Evolutionary conservation across 108 stramenopile genomes (phyloP).

Genomic region (Bacterosira constricta): DNA sequence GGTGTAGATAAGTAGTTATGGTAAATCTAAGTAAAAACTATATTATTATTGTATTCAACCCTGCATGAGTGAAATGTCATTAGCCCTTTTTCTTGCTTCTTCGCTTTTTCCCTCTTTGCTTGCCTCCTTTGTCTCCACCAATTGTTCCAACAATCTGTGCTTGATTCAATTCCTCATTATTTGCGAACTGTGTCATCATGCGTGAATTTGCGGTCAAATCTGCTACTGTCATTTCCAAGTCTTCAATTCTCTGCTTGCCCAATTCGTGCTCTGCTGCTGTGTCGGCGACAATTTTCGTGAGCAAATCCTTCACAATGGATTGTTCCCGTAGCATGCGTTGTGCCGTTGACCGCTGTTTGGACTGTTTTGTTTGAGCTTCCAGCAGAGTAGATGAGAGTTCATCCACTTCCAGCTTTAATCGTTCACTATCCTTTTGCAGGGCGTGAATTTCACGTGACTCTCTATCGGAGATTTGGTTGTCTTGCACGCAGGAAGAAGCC

Average conservation of each 20-base stretch:
- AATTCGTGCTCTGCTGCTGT: constrained; percentile 44
- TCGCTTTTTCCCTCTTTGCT: constrained; percentile 40
- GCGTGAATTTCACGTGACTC: constrained; percentile 56
- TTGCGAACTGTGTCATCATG: constrained; percentile 72
- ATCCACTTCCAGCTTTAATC: constrained; percentile 54
- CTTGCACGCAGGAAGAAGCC: constrained; percentile 58
- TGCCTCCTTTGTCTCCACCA: constrained; percentile 23
- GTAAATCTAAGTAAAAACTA: not conserved
- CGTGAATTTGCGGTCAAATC: constrained; percentile 78
- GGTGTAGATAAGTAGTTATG: too few relatives aligned
- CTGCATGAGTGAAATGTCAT: not conserved
- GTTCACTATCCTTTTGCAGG: constrained; percentile 58
- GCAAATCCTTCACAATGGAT: constrained; percentile 65
- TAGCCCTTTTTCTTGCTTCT: constrained; percentile 10
- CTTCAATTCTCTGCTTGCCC: constrained; percentile 63
- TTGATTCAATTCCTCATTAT: constrained; percentile 65
- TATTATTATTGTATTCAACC: not conserved
- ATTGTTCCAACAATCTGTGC: constrained; percentile 79
- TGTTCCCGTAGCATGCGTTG: constrained; percentile 76
- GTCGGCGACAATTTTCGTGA: constrained; percentile 75
- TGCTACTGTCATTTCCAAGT: constrained; percentile 82
- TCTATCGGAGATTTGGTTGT: constrained; percentile 46
- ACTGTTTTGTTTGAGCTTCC: constrained; percentile 74
- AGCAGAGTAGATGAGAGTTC: constrained; percentile 49
- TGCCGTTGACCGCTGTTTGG: constrained; percentile 57